A percentile compares a stretch with the other conserved stretches of the same genome.
phyloP scores from a whole-genome alignment of 805 yeast genomes.

The Wickerhamiella lipophila region DNA sequence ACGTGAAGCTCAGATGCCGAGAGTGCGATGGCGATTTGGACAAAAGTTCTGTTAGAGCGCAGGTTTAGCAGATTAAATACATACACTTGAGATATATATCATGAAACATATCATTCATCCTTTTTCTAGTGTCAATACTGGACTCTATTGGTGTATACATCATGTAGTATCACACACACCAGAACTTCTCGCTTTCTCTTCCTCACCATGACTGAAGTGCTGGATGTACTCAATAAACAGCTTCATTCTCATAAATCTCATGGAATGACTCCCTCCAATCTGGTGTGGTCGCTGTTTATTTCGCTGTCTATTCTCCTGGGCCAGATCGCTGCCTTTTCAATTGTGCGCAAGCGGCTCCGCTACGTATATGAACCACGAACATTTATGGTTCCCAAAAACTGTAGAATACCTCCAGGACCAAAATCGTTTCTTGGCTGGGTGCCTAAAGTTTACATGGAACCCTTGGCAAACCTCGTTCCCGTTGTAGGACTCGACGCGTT shows the following conservation, averaged over 20 bases:
- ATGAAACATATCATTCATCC: no score
- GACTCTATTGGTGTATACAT: no score
- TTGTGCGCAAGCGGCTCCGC: slow-evolving; percentile 28
- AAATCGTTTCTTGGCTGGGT: slow-evolving; percentile 48
- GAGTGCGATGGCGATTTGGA: neutral
- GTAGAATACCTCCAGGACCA: slow-evolving; percentile 25
- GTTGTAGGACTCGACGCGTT: slow-evolving; percentile 59
- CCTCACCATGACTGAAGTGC: slow-evolving; percentile 14
- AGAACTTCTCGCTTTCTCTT: neutral
- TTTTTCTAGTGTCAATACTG: no score
- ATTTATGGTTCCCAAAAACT: slow-evolving; percentile 33
- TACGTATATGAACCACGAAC: slow-evolving; percentile 45
- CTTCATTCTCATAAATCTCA: slow-evolving; percentile 12
- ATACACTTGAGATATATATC: no score
- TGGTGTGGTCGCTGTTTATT: slow-evolving; percentile 32
- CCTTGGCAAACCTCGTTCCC: slow-evolving; percentile 35
- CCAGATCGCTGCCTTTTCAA: slow-evolving; percentile 34
- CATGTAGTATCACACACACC: neutral
- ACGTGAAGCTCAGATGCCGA: slow-evolving; percentile 2
- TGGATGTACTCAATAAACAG: slow-evolving; percentile 16
- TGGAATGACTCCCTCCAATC: slow-evolving; percentile 17
- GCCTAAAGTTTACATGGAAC: slow-evolving; percentile 31
- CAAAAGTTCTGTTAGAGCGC: neutral
- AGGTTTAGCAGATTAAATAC: no score
- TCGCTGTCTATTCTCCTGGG: slow-evolving; percentile 36